Percentiles rank a stretch among this genome's conserved stretches.
Evolutionary conservation across 148 eudicot species (phyloP).

Genomic region (Arctostaphylos glauca): DNA sequence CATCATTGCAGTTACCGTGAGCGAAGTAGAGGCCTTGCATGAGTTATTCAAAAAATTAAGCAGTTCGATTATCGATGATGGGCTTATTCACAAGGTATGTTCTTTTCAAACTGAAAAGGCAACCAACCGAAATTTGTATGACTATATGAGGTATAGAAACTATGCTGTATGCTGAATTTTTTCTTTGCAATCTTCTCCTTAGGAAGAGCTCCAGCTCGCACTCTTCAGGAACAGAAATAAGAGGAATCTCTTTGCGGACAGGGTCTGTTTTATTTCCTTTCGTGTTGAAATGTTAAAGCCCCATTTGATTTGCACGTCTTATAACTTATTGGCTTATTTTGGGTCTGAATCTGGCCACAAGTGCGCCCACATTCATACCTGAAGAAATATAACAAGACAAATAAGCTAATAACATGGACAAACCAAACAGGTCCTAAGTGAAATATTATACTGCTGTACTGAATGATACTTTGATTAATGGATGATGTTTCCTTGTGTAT

Average conservation of each 20-base stretch:
- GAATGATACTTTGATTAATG: background rate
- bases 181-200: constrained; percentile 9
- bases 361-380: no score
- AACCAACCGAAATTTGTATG: background rate
- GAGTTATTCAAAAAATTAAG: constrained; percentile 82
- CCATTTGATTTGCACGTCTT: no score
- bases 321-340: no score
- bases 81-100: constrained; percentile 89
- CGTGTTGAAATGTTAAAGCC: background rate
- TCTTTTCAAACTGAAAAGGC: background rate
- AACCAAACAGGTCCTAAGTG: no score
- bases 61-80: constrained; percentile 78
- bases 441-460: background rate
- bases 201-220: constrained; percentile 95
- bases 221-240: constrained; percentile 77
- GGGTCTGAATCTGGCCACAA: no score
- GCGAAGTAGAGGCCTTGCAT: constrained; percentile 82
- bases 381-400: no score
- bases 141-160: background rate
- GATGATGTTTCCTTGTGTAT: background rate
- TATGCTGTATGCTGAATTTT: background rate
- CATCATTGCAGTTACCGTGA: constrained; percentile 66
- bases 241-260: constrained; percentile 77
- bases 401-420: no score
- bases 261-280: constrained; percentile 43